Conservation (phyloP, 2,329 filamentous ascomycete species). For the Chaetomium olivaceum region DNA sequence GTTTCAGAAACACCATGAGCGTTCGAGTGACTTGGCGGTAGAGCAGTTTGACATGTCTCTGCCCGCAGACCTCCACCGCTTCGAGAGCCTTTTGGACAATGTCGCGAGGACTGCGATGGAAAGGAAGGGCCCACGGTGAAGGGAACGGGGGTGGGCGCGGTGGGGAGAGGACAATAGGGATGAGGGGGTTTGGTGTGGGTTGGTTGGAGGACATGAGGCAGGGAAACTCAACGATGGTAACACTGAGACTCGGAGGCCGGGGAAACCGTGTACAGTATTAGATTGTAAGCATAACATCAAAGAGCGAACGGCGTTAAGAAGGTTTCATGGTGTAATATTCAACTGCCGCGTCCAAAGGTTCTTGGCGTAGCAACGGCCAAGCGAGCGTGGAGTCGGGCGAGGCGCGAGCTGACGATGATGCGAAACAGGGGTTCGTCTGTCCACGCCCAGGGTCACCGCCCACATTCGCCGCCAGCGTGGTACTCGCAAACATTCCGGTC, state of each 20-base stretch:
- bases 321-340: background rate
- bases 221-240: too few relatives aligned
- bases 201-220: too few relatives aligned
- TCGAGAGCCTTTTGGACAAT: background rate
- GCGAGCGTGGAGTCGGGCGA: background rate
- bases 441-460: background rate
- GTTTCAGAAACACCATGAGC: background rate
- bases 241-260: background rate
- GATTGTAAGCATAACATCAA: too few relatives aligned
- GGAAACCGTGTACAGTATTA: background rate
- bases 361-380: background rate
- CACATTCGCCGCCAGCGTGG: background rate
- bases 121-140: background rate
- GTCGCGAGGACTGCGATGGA: background rate
- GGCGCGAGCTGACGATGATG: background rate
- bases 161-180: background rate
- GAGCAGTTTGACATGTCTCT: background rate
- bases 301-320: background rate
- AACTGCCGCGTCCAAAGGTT: background rate
- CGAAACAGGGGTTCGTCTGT: conserved; percentile 12
- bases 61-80: background rate
- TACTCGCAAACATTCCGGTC: background rate
- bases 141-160: background rate
- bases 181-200: too few relatives aligned
- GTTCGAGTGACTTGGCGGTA: background rate